These are phyloP conservation scores for Pseudopediastrum boryanum DNA, from an alignment of 139 green algal species.

Conservation along the genomic window DNA sequence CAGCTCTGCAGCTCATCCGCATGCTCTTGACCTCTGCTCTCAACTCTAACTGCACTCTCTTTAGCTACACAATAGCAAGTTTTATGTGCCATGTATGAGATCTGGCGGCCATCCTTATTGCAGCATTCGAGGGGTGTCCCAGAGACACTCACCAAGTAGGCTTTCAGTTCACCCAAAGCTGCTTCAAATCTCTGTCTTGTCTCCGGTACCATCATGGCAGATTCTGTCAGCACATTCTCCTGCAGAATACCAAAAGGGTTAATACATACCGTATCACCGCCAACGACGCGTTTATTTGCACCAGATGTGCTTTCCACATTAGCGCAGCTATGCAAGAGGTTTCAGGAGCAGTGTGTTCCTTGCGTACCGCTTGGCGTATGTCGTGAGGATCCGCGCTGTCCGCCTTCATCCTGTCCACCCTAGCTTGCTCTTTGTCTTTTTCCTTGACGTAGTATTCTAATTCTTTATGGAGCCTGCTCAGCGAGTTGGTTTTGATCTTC, in stretches of 20 bases:
- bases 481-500: constrained; percentile 77
- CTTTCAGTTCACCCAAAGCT: constrained; percentile 71
- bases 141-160: constrained; percentile 63
- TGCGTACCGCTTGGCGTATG: constrained; percentile 84
- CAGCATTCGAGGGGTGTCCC: neutral
- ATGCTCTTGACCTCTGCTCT: neutral
- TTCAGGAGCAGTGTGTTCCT: neutral
- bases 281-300: neutral
- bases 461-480: constrained; percentile 84
- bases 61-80: neutral
- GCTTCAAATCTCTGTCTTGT: constrained; percentile 76
- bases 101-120: neutral
- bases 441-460: constrained; percentile 82
- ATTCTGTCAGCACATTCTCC: constrained; percentile 89
- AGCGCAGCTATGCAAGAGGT: neutral
- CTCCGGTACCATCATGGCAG: constrained; percentile 88
- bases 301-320: neutral
- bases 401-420: constrained; percentile 77
- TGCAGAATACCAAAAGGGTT: constrained; percentile 43
- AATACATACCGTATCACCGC: neutral
- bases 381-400: constrained; percentile 71
- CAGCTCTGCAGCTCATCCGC: neutral
- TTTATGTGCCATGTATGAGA: neutral
- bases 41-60: neutral
- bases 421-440: constrained; percentile 63